Conservation (phyloP, 805 yeast species). For the Debaryomyces hansenii region DNA sequence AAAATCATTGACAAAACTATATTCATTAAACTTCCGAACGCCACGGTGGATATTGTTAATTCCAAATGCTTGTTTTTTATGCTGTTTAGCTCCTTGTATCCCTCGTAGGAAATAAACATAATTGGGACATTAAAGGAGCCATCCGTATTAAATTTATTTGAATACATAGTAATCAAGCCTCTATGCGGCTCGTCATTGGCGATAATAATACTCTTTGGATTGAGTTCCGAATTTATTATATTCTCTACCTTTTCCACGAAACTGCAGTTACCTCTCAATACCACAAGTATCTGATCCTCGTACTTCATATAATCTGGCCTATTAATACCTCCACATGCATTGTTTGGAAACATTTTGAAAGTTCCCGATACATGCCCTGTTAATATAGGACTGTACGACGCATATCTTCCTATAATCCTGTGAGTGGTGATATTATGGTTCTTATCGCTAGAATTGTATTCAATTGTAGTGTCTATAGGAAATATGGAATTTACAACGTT, state of each 20-base stretch:
- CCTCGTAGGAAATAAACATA: constrained; percentile 49
- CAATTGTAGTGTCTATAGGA: constrained; percentile 39
- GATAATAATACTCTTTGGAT: constrained; percentile 52
- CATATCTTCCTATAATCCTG: constrained; percentile 35
- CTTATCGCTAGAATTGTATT: constrained; percentile 23
- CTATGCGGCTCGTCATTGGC: constrained; percentile 51
- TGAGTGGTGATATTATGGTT: constrained; percentile 13
- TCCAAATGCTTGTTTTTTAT: constrained; percentile 5
- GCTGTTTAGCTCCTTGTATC: constrained; percentile 27
- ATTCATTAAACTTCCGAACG: constrained; percentile 38
- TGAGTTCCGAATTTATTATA: constrained; percentile 34
- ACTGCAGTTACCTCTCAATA: constrained; percentile 53
- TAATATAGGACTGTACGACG: constrained; percentile 41
- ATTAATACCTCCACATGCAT: constrained; percentile 28
- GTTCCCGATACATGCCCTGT: constrained; percentile 20
- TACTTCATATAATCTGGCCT: constrained; percentile 10
- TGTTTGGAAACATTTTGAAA: constrained; percentile 24
- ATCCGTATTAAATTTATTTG: constrained; percentile 43
- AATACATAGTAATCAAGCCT: constrained; percentile 57
- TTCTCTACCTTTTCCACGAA: constrained; percentile 52
- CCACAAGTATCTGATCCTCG: constrained; percentile 25
- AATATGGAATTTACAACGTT: constrained; percentile 39
- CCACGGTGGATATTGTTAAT: constrained; percentile 29
- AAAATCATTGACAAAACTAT: constrained; percentile 41
- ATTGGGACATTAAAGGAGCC: constrained; percentile 45